phyloP scores from a whole-genome alignment of 768 basidiomycete species.

The Cystobasidium onofrii region DNA sequence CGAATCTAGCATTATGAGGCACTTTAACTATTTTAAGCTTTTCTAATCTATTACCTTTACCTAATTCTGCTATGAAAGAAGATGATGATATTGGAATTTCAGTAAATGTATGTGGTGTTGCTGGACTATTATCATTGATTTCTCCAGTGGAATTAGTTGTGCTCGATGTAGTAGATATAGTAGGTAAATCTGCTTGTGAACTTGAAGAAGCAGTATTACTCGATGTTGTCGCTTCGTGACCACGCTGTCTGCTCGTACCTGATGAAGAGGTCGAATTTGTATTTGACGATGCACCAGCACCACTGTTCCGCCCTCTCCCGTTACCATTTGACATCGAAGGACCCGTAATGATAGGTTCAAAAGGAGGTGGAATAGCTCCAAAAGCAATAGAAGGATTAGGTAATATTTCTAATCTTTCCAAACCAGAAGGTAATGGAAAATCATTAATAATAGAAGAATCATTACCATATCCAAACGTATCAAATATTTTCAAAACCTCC shows the following conservation, averaged over 20 bases:
- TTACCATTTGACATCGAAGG: neutral
- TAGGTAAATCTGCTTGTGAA: too few relatives aligned
- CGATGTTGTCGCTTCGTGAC: too few relatives aligned
- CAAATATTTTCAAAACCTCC: neutral
- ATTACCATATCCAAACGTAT: neutral
- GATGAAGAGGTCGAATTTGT: neutral
- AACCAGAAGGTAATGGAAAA: neutral
- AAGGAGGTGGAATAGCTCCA: neutral
- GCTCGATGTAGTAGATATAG: too few relatives aligned
- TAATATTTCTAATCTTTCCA: neutral
- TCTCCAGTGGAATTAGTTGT: neutral
- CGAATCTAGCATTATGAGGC: constrained; percentile 15
- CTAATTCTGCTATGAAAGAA: constrained; percentile 7
- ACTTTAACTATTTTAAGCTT: neutral
- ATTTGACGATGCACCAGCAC: neutral
- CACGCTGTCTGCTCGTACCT: too few relatives aligned
- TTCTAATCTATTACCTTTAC: constrained; percentile 7
- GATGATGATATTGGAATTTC: constrained; percentile 25
- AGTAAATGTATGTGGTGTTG: neutral
- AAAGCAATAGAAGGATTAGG: neutral
- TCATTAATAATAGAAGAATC: neutral
- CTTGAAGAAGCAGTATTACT: too few relatives aligned
- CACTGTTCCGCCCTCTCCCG: neutral
- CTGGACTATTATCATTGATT: neutral
- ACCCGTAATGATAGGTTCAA: neutral